Evolutionary conservation across 768 basidiomycete genomes (phyloP), one percentile per base, ranked within the genome.

Genomic region (Tephrocybe sp.): DNA sequence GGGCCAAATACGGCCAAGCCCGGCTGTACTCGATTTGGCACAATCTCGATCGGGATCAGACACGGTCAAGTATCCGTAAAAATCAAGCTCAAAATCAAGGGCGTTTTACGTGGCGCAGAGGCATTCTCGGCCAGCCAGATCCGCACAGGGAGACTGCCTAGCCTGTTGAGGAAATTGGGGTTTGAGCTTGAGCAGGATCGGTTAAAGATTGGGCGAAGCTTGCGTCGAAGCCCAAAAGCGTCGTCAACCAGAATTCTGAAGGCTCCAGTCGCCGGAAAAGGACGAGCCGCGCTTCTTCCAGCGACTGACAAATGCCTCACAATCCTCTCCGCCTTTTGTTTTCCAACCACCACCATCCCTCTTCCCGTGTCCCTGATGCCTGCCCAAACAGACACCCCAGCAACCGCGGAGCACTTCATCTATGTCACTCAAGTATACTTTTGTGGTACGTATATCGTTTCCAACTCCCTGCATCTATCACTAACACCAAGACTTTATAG

Each of bases 381-480:
- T 45, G 32, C 55, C 32, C 54, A 56, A 46, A 51, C 60, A 47
- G 69, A 82, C 65, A 65, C 77, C 40, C 66, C 75, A 49, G 74
- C 76, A 56, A 81, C 81, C 34, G 83, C 86, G 51, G 78, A 84
- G 58, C 78, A 87, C 65, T 89, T 89, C 66, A 87, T 90, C 67
- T 88, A 85, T 70, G 82, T 88, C 65, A 78, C 78, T 67, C 88
- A 91, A 71, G 79, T 89, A 65, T 88, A 89, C 74, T 90, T 91
- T 69, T 90, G 87, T 74, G 86, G 89, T 90, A 66, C 71, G 87
- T 81, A 57, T 51, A 57, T 38, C 57, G 51, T 54, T 51, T 51
- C 54, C 60, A 53, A 50, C 36, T 47, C 56, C 38, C 58, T 54
- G 24, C 42, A 46, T 55, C 47, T 40, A 53, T 56, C 67, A 53